Base-by-base conservation (phyloP, 345 rosid genomes). In the Toxicodendron radicans region DNA sequence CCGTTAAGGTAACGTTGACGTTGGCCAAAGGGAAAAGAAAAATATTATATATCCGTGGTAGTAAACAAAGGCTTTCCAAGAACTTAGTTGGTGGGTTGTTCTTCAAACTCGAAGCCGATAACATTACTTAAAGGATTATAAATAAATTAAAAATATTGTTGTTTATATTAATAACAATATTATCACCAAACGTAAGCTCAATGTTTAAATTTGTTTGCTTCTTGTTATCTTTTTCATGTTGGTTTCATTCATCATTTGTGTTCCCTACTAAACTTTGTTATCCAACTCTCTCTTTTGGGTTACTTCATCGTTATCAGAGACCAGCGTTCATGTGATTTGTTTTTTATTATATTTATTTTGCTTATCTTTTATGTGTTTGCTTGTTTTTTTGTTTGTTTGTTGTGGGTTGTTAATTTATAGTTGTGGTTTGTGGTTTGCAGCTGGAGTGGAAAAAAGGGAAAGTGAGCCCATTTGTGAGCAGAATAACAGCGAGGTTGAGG, bases 371-470 rank as follows among this genome's bases (percentile, higher is more conserved):
- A 64, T 51, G 24, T 76, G 58, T 77, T 43, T 58, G 66, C 73
- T 72, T 73, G 51, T 11, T 52, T 49, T 27, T 59, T 74, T 66
- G 14, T 57, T 68, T 30, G 30, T 33, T 46, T 45, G 57, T 30
- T 51, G 41, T 45, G 20, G 23, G 14, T 60, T 61, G 10, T 32
- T 56, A 71, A 58, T 59, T 64, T 66, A 13, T 67, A 8, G 2
- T 18, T n/a, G 59, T 30, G 41, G 38, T 45, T 64, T 57, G 62
- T 65, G 27, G 74, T 64, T 33, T 80, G 76, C 82, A 84, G 92
- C 83, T 79, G 92, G 91, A 83, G 88, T 66, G 88, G 89, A 84
- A 83, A 79, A 86, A 81, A 80, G 89, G 81, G 82, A 84, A 81
- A 80, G 88, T 56, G 87, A 86, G 72, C 72, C 93, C 94, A 70